Evolutionary conservation across 257 asterid genomes (phyloP), one percentile per base, ranked within the genome.

Genomic region (Gentiana macrophylla): DNA sequence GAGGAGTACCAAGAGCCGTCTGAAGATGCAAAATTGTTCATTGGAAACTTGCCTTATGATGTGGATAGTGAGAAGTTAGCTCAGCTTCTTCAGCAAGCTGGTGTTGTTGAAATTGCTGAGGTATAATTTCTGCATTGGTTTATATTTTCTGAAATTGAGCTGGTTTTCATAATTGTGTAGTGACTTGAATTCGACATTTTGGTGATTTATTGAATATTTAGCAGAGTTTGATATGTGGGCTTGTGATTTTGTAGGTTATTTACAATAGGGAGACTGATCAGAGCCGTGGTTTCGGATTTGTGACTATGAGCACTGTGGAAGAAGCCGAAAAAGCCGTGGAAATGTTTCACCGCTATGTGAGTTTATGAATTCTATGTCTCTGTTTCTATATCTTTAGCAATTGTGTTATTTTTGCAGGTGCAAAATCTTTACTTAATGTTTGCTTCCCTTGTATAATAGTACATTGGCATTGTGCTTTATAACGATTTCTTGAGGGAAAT

Each of bases 201-300:
- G 9, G 9, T 11, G 33, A 32, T 7, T 15, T 12, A 43, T 52
- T 37, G 33, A 15, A 32, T 3, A 45, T 61, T 49, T 38, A 52
- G 12, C 51, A 35, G 49, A 34, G 37, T 53, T 12, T 45, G 12
- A 45, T 35, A 35, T 33, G 67, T 47, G 7, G 6, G 10, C 10
- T 12, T 35, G 35, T 38, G 34, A 6, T 37, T 62, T 64, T 78
- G 72, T 74, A 92, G 99, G 80, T 92, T 49, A 82, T 92, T 55
- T 76, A 69, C 76, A 72, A 81, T 49, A 80, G 92, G 89, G 87
- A 79, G 9, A 82, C 94, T 54, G 92, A 66, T 12, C 79, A 58
- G 84, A 92, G 99, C 68, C 74, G 93, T 50, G 99, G 99, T 34
- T 92, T 92, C n/a, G 99, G 86, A n/a, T 92, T 92, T 65, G 95